Evolutionary conservation across 1,284 basidiomycete species (phyloP).

Genomic region (Ganoderma lingzhi): DNA sequence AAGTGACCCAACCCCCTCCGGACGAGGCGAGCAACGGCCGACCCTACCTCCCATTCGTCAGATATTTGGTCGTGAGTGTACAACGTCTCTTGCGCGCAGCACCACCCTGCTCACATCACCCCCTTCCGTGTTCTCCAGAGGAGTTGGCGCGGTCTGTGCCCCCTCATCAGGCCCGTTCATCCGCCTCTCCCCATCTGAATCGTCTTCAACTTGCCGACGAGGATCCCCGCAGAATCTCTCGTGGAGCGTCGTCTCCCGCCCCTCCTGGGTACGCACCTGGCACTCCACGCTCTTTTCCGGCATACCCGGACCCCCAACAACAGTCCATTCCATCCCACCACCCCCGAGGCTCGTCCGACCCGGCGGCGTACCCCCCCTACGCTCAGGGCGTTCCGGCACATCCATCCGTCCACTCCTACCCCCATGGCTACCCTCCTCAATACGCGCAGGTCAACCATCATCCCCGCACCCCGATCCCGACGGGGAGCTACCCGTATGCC

Average conservation of each 20-base stretch:
- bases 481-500: constrained; percentile 41
- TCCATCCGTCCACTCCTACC: constrained; percentile 24
- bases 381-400: constrained; percentile 22
- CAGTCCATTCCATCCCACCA: constrained; percentile 23
- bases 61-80: constrained; percentile 66
- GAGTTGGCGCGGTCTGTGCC: constrained; percentile 37
- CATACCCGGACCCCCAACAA: constrained; percentile 31
- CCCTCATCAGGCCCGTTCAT: constrained; percentile 33
- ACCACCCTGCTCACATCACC: background rate
- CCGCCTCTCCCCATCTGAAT: constrained; percentile 38
- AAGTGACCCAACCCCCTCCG: constrained; percentile 38
- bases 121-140: constrained; percentile 19
- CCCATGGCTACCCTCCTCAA: constrained; percentile 29
- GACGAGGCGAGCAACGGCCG: constrained; percentile 56
- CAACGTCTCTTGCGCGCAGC: too few species aligned
- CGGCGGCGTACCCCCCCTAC: constrained; percentile 27
- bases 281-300: constrained; percentile 30
- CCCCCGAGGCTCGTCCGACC: constrained; percentile 32
- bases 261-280: constrained; percentile 23
- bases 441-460: constrained; percentile 29
- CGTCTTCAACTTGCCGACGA: constrained; percentile 38
- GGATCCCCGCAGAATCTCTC: constrained; percentile 30
- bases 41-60: constrained; percentile 81
- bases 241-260: constrained; percentile 27
- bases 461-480: constrained; percentile 36